Evolutionary conservation across 2,329 filamentous ascomycete species (phyloP).

Genomic region (Verticillium zaregamsianum): DNA sequence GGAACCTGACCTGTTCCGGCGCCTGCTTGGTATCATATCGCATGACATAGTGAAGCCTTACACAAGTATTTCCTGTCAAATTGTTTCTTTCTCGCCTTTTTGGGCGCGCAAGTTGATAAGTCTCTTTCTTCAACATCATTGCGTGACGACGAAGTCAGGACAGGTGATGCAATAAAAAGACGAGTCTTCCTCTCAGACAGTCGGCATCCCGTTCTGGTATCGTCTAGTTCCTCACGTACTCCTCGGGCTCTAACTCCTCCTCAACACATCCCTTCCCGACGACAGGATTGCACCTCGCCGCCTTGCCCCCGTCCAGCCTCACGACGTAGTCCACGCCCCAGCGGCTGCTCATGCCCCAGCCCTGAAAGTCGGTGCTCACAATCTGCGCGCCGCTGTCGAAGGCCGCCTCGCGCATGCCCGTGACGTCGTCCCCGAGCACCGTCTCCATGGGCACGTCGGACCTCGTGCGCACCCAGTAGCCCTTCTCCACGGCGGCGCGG

Average conservation of each 20-base stretch:
- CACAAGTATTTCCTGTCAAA: no score
- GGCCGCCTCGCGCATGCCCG: constrained; percentile 33
- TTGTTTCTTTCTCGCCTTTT: no score
- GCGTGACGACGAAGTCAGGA: background rate
- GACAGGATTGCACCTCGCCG: constrained; percentile 27
- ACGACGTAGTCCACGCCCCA: constrained; percentile 43
- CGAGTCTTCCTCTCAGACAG: no score
- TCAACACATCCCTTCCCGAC: constrained; percentile 15
- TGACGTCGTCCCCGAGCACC: constrained; percentile 32
- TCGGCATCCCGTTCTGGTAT: no score
- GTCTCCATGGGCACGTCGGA: constrained; percentile 41
- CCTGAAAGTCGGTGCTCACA: constrained; percentile 44
- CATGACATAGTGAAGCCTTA: no score
- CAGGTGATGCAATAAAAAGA: background rate
- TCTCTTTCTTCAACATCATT: no score
- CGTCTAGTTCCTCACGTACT: constrained; percentile 12
- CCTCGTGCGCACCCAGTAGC: constrained; percentile 45
- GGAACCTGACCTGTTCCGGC: no score
- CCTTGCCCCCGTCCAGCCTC: constrained; percentile 13
- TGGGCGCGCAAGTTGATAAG: no score
- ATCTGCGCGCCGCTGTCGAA: constrained; percentile 44
- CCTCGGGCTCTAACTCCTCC: constrained; percentile 13
- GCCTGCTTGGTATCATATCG: no score
- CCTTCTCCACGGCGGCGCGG: constrained; percentile 36
- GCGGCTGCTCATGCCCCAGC: constrained; percentile 38